Evolutionary conservation across 805 yeast species (phyloP), one percentile per base, ranked within the genome.

Genomic region (Brettanomyces custersianus): DNA sequence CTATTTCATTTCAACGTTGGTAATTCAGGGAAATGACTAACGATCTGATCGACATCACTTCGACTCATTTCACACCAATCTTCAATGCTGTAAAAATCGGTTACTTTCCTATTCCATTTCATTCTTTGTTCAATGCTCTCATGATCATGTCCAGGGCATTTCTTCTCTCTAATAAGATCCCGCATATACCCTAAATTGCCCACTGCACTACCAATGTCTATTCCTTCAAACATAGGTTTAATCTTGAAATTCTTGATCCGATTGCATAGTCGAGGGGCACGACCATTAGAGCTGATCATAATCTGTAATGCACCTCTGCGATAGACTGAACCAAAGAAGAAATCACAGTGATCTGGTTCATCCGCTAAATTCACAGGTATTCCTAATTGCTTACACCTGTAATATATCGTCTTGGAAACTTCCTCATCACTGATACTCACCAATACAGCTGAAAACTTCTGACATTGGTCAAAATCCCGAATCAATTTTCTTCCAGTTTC

Each of bases 271-370:
- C 92, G 59, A 1, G 95, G 95, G 2, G 88, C 79, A 47, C 77
- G 72, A 4, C 94, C 94, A 54, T 82, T 83, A 10, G 94, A 82
- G 27, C 85, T 74, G 11, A 84, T 80, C 88, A 84, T 78, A 26
- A 84, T 68, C 51, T 83, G 92, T 34, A 84, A 60, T 12, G 77
- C 73, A 12, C 88, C 92, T 43, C 72, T 72, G 48, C 82, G 68
- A 54, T 73, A 76, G 62, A 80, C 76, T 18, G 88, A 73, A 1
- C 94, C 95, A 55, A 84, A 84, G 60, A 82, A 84, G 56, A 82
- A 84, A 55, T 84, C 95, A 60, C 95, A 84, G 40, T 74, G 61
- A n/a, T 72, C 70, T 3, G 94, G 94, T 42, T 80, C 80, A 54
- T 84, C 95, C 2, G 94, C 94, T 27, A 83, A 78, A 50, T 84